Percentiles rank a stretch among this genome's conserved stretches.
Conservation (phyloP, 179 eudicot species). For the Nepenthes alata region DNA sequence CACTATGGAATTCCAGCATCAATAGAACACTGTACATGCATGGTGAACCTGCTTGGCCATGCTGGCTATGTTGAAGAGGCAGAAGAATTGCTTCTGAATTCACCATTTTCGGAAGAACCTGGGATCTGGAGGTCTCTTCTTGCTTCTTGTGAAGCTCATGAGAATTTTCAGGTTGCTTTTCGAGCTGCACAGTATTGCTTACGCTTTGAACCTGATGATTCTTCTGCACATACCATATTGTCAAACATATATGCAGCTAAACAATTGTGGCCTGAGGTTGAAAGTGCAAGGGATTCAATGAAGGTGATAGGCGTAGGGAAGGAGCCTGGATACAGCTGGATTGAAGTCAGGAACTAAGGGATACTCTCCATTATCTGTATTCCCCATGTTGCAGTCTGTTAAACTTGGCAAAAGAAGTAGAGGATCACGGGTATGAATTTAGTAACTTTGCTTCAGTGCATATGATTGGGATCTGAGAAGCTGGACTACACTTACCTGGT, state of each 20-base stretch:
- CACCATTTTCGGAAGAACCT: conserved; percentile 26
- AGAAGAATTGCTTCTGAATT: conserved; percentile 26
- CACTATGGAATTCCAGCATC: conserved; percentile 27
- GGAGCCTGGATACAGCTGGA: conserved; percentile 46
- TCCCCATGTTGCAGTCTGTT: no score
- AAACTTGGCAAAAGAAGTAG: no score
- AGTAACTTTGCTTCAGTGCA: no score
- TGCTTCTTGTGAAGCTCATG: conserved; percentile 33
- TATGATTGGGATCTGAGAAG: no score
- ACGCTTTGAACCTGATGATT: conserved; percentile 28
- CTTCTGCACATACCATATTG: conserved; percentile 28
- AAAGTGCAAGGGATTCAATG: conserved; percentile 29
- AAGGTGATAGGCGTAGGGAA: conserved; percentile 17
- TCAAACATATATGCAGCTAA: conserved; percentile 45
- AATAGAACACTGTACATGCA: conserved; percentile 40
- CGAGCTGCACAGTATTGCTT: conserved; percentile 36
- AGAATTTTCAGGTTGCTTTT: conserved; percentile 31
- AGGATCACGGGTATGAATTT: no score
- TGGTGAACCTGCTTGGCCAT: conserved; percentile 50
- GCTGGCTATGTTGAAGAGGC: conserved; percentile 38
- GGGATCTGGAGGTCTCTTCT: conserved; percentile 44
- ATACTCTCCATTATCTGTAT: no score
- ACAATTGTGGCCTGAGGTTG: conserved; percentile 43
- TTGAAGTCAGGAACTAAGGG: conserved; percentile 18
- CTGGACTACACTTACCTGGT: no score